A percentile compares a stretch with the other conserved stretches of the same genome.
Conservation (phyloP, 805 yeast species). For the Lachancea thermotolerans region DNA sequence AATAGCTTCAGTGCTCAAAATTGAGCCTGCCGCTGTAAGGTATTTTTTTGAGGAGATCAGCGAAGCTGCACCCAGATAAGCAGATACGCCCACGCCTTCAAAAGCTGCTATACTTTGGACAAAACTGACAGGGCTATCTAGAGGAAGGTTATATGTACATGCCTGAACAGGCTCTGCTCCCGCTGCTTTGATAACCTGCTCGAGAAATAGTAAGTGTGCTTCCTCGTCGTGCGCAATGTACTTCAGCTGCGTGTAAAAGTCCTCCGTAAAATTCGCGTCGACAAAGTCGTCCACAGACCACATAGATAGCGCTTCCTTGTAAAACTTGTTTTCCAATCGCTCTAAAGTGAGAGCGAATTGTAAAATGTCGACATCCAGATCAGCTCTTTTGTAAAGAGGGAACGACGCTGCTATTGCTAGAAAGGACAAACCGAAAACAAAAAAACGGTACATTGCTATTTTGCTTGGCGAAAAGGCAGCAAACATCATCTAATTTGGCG, state of each 20-base stretch:
- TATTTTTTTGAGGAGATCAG: constrained; percentile 1
- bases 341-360: constrained; percentile 7
- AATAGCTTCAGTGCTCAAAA: constrained; percentile 5
- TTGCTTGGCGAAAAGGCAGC: no score
- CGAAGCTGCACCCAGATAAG: constrained; percentile 8
- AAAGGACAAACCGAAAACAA: not conserved
- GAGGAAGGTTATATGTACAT: constrained; percentile 4
- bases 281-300: constrained; percentile 6
- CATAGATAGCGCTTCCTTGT: constrained; percentile 6
- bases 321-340: constrained; percentile 6
- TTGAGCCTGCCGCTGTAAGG: constrained; percentile 6
- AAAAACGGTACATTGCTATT: no score
- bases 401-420: constrained; percentile 1
- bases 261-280: constrained; percentile 3
- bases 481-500: no score
- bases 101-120: constrained; percentile 2
- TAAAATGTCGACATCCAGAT: constrained; percentile 1
- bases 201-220: constrained; percentile 3
- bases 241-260: constrained; percentile 6
- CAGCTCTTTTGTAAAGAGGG: not conserved
- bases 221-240: constrained; percentile 8
- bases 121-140: not conserved
- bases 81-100: constrained; percentile 7
- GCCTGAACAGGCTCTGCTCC: constrained; percentile 6
- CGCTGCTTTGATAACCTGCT: constrained; percentile 1